Percentiles rank a stretch among this genome's conserved stretches.
These are phyloP conservation scores for Vaccinium darrowii DNA, from an alignment of 148 eudicot species.

Conservation along the genomic window DNA sequence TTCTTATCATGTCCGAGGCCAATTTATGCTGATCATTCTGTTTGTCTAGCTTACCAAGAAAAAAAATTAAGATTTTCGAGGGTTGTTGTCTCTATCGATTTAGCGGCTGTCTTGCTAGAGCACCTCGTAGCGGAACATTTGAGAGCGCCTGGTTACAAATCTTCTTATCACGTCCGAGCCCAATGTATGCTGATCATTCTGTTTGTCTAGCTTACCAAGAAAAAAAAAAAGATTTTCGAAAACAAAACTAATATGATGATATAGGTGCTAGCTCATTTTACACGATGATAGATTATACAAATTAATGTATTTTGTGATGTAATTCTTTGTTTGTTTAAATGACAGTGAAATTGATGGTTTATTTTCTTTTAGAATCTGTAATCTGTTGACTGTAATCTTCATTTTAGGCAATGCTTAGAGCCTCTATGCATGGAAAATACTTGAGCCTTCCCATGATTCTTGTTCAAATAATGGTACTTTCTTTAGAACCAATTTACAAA, in stretches of 20 bases:
- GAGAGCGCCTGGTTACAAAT: no score
- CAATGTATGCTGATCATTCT: no score
- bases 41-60: no score
- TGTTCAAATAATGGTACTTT: background rate
- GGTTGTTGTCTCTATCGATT: background rate
- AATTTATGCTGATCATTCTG: no score
- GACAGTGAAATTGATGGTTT: background rate
- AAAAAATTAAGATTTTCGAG: background rate
- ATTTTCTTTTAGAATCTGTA: background rate
- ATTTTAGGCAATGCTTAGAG: background rate
- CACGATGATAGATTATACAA: background rate
- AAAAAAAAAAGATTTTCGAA: no score
- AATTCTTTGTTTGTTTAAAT: background rate
- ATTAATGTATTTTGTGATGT: background rate
- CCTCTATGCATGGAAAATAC: background rate
- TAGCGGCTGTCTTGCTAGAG: background rate
- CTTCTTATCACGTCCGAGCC: no score
- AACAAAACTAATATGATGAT: no score
- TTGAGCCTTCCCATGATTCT: background rate
- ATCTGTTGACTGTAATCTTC: background rate
- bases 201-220: no score
- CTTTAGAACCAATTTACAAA: background rate
- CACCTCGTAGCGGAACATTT: background rate
- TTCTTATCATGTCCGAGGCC: no score
- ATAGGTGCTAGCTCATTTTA: no score